These are phyloP conservation scores for Beauveria asiatica DNA, from an alignment of 2,329 filamentous ascomycete genomes.

Conservation along the genomic window DNA sequence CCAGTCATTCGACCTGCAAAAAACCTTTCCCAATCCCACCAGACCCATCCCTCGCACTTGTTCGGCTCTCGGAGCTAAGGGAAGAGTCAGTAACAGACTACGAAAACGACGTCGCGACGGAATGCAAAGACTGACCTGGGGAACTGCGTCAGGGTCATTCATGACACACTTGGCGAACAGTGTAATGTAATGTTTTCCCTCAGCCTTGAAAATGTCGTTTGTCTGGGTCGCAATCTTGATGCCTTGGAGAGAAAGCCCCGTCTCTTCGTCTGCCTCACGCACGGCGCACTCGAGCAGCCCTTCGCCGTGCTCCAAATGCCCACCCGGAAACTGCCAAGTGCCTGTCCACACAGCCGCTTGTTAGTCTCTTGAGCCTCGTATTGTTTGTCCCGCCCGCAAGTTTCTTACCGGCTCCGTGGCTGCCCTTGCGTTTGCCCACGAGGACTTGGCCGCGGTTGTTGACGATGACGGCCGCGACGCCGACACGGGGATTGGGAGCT, in stretches of 20 bases:
- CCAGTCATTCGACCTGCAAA: constrained; percentile 20
- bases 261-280: constrained; percentile 64
- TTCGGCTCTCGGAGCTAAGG: constrained; percentile 34
- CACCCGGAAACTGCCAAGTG: constrained; percentile 62
- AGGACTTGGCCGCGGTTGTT: constrained; percentile 36
- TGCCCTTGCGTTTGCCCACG: constrained; percentile 38
- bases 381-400: not conserved
- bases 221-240: constrained; percentile 51
- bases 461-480: constrained; percentile 39
- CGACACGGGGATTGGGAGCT: constrained; percentile 26
- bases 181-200: constrained; percentile 67
- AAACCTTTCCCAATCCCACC: constrained; percentile 38
- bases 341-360: constrained; percentile 26
- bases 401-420: constrained; percentile 38
- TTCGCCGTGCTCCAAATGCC: constrained; percentile 66
- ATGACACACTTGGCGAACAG: constrained; percentile 54
- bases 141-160: constrained; percentile 36
- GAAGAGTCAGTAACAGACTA: not conserved
- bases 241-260: constrained; percentile 48
- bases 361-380: not conserved
- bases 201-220: constrained; percentile 54
- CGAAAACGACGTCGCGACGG: not conserved
- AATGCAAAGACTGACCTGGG: constrained; percentile 37
- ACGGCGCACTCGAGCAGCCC: constrained; percentile 51
- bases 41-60: constrained; percentile 44